Base-by-base conservation (phyloP, 805 yeast species). In the Saccharomycopsis fodiens region DNA sequence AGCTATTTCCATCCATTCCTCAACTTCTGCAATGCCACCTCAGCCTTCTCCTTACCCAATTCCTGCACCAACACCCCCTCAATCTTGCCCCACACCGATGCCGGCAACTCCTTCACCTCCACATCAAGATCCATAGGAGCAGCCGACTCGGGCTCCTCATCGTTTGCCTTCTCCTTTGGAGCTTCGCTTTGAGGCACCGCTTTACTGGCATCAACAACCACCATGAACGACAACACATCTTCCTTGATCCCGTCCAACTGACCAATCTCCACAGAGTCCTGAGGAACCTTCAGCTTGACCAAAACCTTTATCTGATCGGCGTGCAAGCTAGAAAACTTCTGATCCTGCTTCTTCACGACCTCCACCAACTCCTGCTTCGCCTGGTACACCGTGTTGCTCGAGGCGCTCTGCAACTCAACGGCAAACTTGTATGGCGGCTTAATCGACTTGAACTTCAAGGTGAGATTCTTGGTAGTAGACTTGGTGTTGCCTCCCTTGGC, bases 391-490 rank as follows among this genome's bases (percentile, higher is more conserved):
- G 51, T 50, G 16, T 31, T 35, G 4, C 22, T 10, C n/a, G 48
- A 31, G 25, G 34, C 37, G 15, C 32, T n/a, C 16, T 15, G 29
- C 6, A 50, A 38, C 12, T 43, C 44, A 3, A 19, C 29, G 15
- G 44, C 23, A 27, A 50, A 50, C 31, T 50, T 50, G 32, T 27
- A 41, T 10, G 53, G 51, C 7, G 53, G 53, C 29, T 46, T 46
- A 12, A 50, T 47, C 7, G 48, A 44, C 30, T 50, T 50, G 34
- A 50, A 43, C 20, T 40, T 46, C 22, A 50, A 35, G 21, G 17
- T 27, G 20, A 47, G 17, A 4, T 15, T 13, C 1, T 17, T 34
- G 15, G 35, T 13, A 13, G 30, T 17, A 15, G 30, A 20, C 6
- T 25, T 30, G 12, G 23, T 32, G 12, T 34, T 39, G 29, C 34